These are phyloP conservation scores for Podospora tetraspora DNA, from an alignment of 495 filamentous ascomycete species.

Conservation along the genomic window DNA sequence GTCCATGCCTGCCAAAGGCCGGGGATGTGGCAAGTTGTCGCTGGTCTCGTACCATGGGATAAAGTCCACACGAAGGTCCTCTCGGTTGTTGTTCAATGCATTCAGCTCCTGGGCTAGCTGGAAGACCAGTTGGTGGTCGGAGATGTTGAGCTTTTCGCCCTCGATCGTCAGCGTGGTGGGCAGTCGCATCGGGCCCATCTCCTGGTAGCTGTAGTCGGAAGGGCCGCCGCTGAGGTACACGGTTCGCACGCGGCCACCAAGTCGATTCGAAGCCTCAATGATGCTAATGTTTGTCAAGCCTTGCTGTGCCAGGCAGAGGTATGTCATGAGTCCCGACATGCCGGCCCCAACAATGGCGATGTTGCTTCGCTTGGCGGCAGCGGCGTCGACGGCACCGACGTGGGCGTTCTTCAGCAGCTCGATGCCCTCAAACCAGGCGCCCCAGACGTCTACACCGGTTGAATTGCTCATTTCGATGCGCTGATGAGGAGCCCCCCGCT, in stretches of 20 bases:
- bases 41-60: conserved; percentile 55
- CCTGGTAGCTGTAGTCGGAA: conserved; percentile 63
- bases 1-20: conserved; percentile 3
- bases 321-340: conserved; percentile 57
- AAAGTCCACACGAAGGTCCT: conserved; percentile 53
- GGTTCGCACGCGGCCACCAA: conserved; percentile 52
- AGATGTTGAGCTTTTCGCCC: conserved; percentile 50
- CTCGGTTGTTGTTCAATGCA: conserved; percentile 43
- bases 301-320: conserved; percentile 30
- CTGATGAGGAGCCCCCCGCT: not conserved
- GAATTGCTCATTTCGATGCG: conserved; percentile 39
- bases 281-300: conserved; percentile 32
- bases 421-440: conserved; percentile 64
- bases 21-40: conserved; percentile 31
- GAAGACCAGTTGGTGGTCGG: conserved; percentile 56
- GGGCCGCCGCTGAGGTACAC: conserved; percentile 54
- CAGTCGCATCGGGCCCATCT: conserved; percentile 67
- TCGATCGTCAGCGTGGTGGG: conserved; percentile 45
- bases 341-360: conserved; percentile 60
- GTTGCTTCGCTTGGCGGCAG: conserved; percentile 47
- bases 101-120: conserved; percentile 55
- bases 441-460: conserved; percentile 50
- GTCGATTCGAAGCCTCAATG: conserved; percentile 30
- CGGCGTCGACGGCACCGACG: conserved; percentile 43
- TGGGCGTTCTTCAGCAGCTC: conserved; percentile 51